phyloP scores from a whole-genome alignment of 2,329 filamentous ascomycete species.

The Alternaria novae-zelandiae region DNA sequence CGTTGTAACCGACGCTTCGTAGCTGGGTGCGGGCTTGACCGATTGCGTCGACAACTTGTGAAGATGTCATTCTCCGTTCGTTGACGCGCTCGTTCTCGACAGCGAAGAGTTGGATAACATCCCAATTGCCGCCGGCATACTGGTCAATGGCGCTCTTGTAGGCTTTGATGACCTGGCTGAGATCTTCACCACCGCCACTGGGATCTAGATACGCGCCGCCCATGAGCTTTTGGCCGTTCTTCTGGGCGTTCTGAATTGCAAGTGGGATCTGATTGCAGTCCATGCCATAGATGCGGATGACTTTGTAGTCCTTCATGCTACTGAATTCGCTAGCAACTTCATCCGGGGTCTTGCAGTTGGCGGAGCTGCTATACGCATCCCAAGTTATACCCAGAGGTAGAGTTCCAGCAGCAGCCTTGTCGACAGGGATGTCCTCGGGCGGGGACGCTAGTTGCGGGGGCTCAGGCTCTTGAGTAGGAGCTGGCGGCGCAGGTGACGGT shows the following conservation, averaged over 20 bases:
- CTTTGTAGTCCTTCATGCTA: constrained; percentile 63
- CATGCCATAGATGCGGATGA: constrained; percentile 79
- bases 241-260: constrained; percentile 67
- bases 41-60: constrained; percentile 65
- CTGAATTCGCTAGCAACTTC: constrained; percentile 71
- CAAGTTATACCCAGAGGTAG: constrained; percentile 44
- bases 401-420: neutral
- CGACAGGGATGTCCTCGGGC: constrained; percentile 6
- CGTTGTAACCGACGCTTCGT: constrained; percentile 68
- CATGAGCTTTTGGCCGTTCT: constrained; percentile 73
- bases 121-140: constrained; percentile 65
- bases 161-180: constrained; percentile 61
- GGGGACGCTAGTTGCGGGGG: constrained; percentile 3
- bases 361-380: constrained; percentile 35
- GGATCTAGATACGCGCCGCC: constrained; percentile 74
- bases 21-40: constrained; percentile 64
- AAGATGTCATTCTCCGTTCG: constrained; percentile 56
- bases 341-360: constrained; percentile 67
- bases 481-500: neutral
- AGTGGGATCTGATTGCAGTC: constrained; percentile 76
- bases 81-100: constrained; percentile 82
- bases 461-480: constrained; percentile 7
- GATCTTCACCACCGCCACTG: constrained; percentile 45
- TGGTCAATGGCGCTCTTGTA: constrained; percentile 65
- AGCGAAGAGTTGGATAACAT: constrained; percentile 70